Conservation (phyloP, 2,329 filamentous ascomycete genomes). For the Xylariomycetidae sp. region DNA sequence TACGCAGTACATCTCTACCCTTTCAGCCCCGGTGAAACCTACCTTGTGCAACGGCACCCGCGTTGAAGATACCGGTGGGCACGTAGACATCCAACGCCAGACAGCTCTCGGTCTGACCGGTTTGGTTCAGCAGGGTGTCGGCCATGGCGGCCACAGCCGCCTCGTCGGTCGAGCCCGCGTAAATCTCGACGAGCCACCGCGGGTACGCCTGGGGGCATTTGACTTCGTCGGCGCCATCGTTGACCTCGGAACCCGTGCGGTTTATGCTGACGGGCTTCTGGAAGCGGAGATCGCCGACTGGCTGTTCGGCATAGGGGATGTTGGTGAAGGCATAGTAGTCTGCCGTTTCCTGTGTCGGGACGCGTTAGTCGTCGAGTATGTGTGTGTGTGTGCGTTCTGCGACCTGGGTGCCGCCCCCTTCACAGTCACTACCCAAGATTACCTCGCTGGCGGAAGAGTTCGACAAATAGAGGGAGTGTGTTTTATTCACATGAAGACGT, state of each 20-base stretch:
- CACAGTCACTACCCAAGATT: too few relatives aligned
- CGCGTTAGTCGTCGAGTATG: too few relatives aligned
- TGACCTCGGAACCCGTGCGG: slow-evolving; percentile 20
- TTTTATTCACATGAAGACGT: too few relatives aligned
- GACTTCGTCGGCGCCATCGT: slow-evolving; percentile 9
- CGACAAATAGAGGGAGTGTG: too few relatives aligned
- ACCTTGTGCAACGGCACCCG: slow-evolving; percentile 5
- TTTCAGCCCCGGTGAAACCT: too few relatives aligned
- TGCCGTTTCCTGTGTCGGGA: slow-evolving; percentile 21
- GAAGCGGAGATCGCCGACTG: slow-evolving; percentile 31
- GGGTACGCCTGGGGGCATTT: slow-evolving; percentile 29
- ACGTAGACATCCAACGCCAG: slow-evolving; percentile 18
- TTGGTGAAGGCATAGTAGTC: slow-evolving; percentile 35
- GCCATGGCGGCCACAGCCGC: slow-evolving; percentile 8
- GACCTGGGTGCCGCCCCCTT: too few relatives aligned
- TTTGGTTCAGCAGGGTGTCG: slow-evolving; percentile 9
- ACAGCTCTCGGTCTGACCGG: slow-evolving; percentile 21
- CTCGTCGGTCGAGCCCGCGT: slow-evolving; percentile 1
- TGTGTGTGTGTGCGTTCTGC: too few relatives aligned
- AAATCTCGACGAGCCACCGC: slow-evolving; percentile 16
- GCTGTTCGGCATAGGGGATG: slow-evolving; percentile 32
- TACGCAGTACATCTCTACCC: slow-evolving; percentile 14
- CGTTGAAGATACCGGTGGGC: slow-evolving; percentile 10
- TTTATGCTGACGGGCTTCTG: slow-evolving; percentile 22
- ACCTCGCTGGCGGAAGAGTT: neutral